Percentiles rank a stretch among this genome's conserved stretches.
These are phyloP conservation scores for Trichoderma pleuroti DNA, from an alignment of 2,329 filamentous ascomycete species.

Conservation along the genomic window DNA sequence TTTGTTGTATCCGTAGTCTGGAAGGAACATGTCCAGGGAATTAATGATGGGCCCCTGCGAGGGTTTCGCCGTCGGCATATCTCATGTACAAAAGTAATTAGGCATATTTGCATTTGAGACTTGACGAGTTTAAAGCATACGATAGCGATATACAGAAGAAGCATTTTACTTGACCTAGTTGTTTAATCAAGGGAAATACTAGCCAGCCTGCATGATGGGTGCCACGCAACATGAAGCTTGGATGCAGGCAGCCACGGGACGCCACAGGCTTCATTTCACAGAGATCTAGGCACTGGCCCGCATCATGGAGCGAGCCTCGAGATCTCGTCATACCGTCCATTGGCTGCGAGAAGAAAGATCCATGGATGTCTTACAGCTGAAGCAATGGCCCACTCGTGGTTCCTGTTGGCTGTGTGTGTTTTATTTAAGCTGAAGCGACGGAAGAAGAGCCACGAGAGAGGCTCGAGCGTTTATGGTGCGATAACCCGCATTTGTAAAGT, in stretches of 20 bases:
- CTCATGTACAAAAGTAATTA: neutral
- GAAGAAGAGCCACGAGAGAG: neutral
- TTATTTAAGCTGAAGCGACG: neutral
- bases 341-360: neutral
- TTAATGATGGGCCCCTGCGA: neutral
- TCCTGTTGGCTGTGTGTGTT: neutral
- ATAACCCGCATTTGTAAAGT: neutral
- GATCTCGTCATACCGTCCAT: neutral
- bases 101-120: neutral
- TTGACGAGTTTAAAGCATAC: neutral
- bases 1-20: neutral
- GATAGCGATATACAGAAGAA: neutral
- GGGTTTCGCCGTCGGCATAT: neutral
- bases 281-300: neutral
- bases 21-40: neutral
- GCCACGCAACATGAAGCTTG: neutral
- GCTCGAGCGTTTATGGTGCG: neutral
- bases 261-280: neutral
- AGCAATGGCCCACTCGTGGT: neutral
- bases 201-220: neutral
- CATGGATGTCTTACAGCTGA: neutral
- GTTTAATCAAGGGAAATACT: neutral
- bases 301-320: neutral
- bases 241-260: neutral
- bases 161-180: neutral